phyloP scores from a whole-genome alignment of 352 stramenopile genomes.

The Pythium dissimile region DNA sequence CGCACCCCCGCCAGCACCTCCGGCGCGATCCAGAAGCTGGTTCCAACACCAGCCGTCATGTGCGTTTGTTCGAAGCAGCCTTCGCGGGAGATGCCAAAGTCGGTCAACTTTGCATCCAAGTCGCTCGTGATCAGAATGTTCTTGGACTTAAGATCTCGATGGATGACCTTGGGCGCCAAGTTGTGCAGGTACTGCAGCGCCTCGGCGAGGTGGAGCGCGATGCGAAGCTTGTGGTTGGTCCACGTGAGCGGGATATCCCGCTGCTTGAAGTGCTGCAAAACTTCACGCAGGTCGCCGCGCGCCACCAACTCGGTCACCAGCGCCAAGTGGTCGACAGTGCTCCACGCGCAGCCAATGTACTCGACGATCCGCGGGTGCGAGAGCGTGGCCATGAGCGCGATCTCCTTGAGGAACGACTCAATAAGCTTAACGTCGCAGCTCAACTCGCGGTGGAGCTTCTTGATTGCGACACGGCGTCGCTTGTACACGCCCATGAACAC shows the following conservation, averaged over 20 bases:
- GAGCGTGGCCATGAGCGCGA: conserved; percentile 54
- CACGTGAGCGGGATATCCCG: conserved; percentile 34
- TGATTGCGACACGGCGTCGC: conserved; percentile 52
- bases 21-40: conserved; percentile 17
- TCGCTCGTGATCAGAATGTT: conserved; percentile 19
- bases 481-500: conserved; percentile 65
- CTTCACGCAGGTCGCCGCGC: conserved; percentile 50
- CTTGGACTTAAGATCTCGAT: conserved; percentile 31
- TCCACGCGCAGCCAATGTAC: conserved; percentile 70
- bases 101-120: conserved; percentile 19
- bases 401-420: conserved; percentile 60
- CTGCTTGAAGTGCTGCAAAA: conserved; percentile 41
- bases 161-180: conserved; percentile 37
- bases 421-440: conserved; percentile 21
- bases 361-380: conserved; percentile 58
- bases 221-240: conserved; percentile 45
- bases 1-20: conserved; percentile 8
- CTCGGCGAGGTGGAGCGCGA: conserved; percentile 55
- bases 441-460: conserved; percentile 50
- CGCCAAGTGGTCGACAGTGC: conserved; percentile 44
- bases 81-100: conserved; percentile 22
- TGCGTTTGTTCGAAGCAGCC: background rate
- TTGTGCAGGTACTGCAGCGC: conserved; percentile 56
- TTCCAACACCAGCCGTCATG: conserved; percentile 15
- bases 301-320: conserved; percentile 74